Base-by-base conservation (phyloP, 2,329 filamentous ascomycete genomes). In the Cercospora sojina region DNA sequence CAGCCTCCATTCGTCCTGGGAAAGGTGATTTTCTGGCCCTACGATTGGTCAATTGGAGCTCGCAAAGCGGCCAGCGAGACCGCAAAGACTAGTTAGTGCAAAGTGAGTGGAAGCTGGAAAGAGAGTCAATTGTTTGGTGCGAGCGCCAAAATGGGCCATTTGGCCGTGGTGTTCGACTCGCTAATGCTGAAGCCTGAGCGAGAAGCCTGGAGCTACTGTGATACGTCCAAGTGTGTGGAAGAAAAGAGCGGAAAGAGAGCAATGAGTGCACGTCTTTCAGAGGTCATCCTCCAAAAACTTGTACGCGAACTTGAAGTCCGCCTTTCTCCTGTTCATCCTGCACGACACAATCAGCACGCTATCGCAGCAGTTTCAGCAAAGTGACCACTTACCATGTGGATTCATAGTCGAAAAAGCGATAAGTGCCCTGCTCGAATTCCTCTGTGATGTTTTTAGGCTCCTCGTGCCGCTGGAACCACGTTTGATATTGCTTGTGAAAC, bases 401-500 rank as follows among this genome's bases (percentile, higher is more conserved):
- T 82, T 99, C 95, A 78, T 99, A 99, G 81, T 99, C 95, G 80
- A 99, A 99, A 84, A 99, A 99, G 59, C 95, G 90, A 83, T 99
- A 99, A 25, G 95, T 99, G 69, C 95, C 95, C 81, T 99, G 95
- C 82, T 99, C 95, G 77, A 92, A 98, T 81, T 99, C 95, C 80
- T 99, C 95, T 0, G 95, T 98, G 76, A 99, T 99, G 74, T 89
- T 93, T 84, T 99, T 99, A 18, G 95, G 95, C 82, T 99, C 95
- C 77, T 99, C 95, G 73, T 99, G 95, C 60, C 95, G 87, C 80
- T 99, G 95, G 77, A 99, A 99, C 95, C 95, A 99, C 1, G 95
- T 99, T 80, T 97, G 95, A 77, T 99, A 99, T 79, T 98, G 95
- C 84, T 99, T 99, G 82, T 99, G 95, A 79, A 99, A 99, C 64